phyloP scores from a whole-genome alignment of 257 asterid genomes.

The Cruciata laevipes region DNA sequence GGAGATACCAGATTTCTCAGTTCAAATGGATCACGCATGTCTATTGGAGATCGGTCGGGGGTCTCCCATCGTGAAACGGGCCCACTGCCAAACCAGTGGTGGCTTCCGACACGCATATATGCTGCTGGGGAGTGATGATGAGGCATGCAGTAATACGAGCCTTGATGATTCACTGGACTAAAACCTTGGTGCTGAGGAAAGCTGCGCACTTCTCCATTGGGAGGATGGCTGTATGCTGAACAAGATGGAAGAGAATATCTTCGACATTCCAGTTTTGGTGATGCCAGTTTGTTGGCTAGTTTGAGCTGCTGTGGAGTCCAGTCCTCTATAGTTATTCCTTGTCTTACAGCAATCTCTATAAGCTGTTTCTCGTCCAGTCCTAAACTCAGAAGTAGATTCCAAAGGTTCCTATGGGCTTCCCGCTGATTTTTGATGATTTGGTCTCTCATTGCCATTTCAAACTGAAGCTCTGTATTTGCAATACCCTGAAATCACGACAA shows the following conservation, averaged over 20 bases:
- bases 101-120: slow-evolving; percentile 22
- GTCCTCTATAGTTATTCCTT: slow-evolving; percentile 65
- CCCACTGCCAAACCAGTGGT: slow-evolving; percentile 34
- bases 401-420: slow-evolving; percentile 69
- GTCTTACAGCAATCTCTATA: slow-evolving; percentile 53
- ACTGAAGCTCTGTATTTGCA: slow-evolving; percentile 82
- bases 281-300: slow-evolving; percentile 27
- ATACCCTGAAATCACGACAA: slow-evolving; percentile 51
- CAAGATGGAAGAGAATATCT: slow-evolving; percentile 19
- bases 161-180: slow-evolving; percentile 39
- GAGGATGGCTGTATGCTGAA: slow-evolving; percentile 26
- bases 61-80: slow-evolving; percentile 26
- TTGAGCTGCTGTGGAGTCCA: slow-evolving; percentile 36
- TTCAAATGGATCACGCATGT: slow-evolving; percentile 31
- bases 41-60: slow-evolving; percentile 31
- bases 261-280: slow-evolving; percentile 30
- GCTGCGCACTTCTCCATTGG: slow-evolving; percentile 29
- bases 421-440: slow-evolving; percentile 75
- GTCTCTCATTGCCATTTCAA: slow-evolving; percentile 93
- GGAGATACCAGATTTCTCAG: slow-evolving; percentile 34
- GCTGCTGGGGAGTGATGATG: slow-evolving; percentile 38
- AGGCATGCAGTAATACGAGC: slow-evolving; percentile 43
- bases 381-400: slow-evolving; percentile 67
- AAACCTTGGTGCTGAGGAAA: slow-evolving; percentile 39
- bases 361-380: slow-evolving; percentile 82